A percentile compares a stretch with the other conserved stretches of the same genome.
These are phyloP conservation scores for Crataegus laevigata DNA, from an alignment of 306 rosid species.

Conservation along the genomic window DNA sequence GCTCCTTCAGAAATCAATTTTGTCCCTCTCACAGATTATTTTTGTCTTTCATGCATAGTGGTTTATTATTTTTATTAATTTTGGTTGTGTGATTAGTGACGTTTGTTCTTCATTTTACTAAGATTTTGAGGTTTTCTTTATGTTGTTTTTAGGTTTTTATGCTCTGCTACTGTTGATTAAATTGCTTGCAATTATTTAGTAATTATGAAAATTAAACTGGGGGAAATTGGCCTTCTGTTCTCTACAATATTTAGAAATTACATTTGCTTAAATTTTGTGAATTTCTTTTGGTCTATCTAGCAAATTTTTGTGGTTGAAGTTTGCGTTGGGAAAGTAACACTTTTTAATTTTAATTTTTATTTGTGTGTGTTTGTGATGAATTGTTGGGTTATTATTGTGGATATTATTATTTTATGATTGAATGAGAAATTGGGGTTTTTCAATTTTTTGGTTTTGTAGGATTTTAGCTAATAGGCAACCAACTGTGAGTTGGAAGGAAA, in stretches of 20 bases:
- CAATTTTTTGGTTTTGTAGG: slow-evolving; percentile 30
- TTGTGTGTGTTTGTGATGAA: too few species aligned
- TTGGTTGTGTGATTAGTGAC: too few species aligned
- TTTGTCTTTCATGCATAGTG: too few species aligned
- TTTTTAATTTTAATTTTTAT: background rate
- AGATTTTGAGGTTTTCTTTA: background rate
- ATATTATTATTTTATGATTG: background rate
- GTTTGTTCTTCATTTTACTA: too few species aligned
- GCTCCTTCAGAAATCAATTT: too few species aligned
- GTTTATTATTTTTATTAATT: too few species aligned
- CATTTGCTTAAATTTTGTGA: background rate
- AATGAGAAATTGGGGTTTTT: slow-evolving; percentile 3
- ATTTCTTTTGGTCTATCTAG: background rate
- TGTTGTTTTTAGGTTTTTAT: background rate
- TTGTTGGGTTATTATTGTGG: background rate
- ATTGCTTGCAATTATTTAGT: background rate
- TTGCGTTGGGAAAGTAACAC: background rate
- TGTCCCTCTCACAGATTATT: too few species aligned
- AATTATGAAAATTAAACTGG: background rate
- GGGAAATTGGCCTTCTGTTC: too few species aligned
- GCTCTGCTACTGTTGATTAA: background rate
- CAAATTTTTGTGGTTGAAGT: background rate
- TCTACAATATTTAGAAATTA: too few species aligned
- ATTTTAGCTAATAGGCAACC: slow-evolving; percentile 89
- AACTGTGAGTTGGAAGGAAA: slow-evolving; percentile 88